Evolutionary conservation across 192 early-diverging fungal genomes (phyloP).

Genomic region (Coemansia sp.): DNA sequence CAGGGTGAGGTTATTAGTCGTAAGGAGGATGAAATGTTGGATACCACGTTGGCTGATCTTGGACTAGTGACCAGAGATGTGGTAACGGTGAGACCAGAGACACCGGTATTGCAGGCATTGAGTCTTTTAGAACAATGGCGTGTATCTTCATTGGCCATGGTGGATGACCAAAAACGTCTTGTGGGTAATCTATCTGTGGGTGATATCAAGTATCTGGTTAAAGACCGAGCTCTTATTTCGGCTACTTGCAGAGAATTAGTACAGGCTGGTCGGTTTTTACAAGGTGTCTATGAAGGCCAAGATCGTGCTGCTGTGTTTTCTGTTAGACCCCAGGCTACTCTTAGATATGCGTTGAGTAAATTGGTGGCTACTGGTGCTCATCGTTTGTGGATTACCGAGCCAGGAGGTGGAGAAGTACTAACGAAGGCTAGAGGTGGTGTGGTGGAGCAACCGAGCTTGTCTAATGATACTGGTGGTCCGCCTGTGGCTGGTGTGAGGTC

Average conservation of each 20-base stretch:
- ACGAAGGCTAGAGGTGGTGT: not conserved
- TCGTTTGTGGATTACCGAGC: slow-evolving; percentile 70
- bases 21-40: slow-evolving; percentile 24
- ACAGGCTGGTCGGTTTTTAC: slow-evolving; percentile 57
- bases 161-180: slow-evolving; percentile 27
- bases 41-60: slow-evolving; percentile 53
- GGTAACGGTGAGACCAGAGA: slow-evolving; percentile 55
- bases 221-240: slow-evolving; percentile 49
- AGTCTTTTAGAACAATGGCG: slow-evolving; percentile 56
- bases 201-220: slow-evolving; percentile 52
- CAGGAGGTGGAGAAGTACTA: not conserved
- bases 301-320: slow-evolving; percentile 71
- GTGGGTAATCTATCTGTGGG: slow-evolving; percentile 41
- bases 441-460: not conserved
- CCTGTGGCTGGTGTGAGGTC: not conserved
- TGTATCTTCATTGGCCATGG: slow-evolving; percentile 50
- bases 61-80: slow-evolving; percentile 59
- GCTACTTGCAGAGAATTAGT: slow-evolving; percentile 67
- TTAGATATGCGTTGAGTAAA: slow-evolving; percentile 73
- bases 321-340: slow-evolving; percentile 67
- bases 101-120: slow-evolving; percentile 66
- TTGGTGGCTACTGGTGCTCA: slow-evolving; percentile 79
- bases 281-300: slow-evolving; percentile 68
- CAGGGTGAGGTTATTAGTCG: slow-evolving; percentile 13
- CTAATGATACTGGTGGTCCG: not conserved